Base-by-base conservation (phyloP, 345 rosid species). In the Draba incana region DNA sequence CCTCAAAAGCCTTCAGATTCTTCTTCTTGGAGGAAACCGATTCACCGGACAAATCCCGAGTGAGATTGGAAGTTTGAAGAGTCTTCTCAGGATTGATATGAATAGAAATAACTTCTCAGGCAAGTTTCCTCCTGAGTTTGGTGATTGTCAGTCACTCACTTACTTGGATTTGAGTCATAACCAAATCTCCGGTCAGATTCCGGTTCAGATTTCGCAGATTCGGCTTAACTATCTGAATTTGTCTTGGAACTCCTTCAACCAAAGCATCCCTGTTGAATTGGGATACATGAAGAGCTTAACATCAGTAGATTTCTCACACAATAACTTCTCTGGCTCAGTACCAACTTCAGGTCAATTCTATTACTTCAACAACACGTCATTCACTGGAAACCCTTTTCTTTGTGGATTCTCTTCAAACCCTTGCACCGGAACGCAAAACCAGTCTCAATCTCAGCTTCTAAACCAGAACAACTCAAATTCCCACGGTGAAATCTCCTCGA, bases 281-380 rank as follows among this genome's bases (percentile, higher is more conserved):
- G 96, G 94, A 39, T 75, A 69, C 80, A 84, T 87, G 88, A 90
- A 83, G 80, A 87, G 92, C 77, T 81, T 93, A 51, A 88, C 91
- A 1, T 81, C 81, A 30, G 97, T 89, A 10, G 94, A 93, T 77
- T 90, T 93, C 76, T 93, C 98, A 61, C 86, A 83, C 75, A 93
- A 93, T 67, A 82, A 88, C 66, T 81, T 93, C 75, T 81, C 94
- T 0, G 98, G 98, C 35, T 75, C 78, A 39, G 77, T 93, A 28
- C 97, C 98, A 5, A 85, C 87, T 68, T 76, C 81, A 14, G 97
- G 96, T 13, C 97, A 90, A 52, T 90, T 84, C 75, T 74, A 80
- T 8, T 76, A 81, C 83, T 90, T 93, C 71, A 90, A 93, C 77
- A 84, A 87, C 76, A 82, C 98, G 16, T 86, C 97, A 48, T 93